Conservation (phyloP, 106 monocot species). For the Dioscorea zingiberensis region DNA sequence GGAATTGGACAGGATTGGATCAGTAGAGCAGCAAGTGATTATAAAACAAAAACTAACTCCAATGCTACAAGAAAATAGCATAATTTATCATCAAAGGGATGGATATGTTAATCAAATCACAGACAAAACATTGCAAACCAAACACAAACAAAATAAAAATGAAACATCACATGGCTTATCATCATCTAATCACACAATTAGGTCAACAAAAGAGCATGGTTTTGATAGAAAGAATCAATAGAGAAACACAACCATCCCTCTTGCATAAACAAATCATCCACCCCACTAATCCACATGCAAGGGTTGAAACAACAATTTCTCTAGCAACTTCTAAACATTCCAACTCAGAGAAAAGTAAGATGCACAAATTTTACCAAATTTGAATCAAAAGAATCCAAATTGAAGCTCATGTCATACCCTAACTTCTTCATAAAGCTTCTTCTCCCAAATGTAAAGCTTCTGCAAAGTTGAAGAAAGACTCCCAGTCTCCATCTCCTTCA, state of each 20-base stretch:
- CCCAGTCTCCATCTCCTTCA: constrained; percentile 4
- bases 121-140: too few relatives aligned
- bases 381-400: not conserved
- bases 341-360: not conserved
- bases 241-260: not conserved
- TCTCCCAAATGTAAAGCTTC: constrained; percentile 72
- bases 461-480: constrained; percentile 48
- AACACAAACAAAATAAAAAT: too few relatives aligned
- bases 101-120: too few relatives aligned
- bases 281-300: not conserved
- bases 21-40: too few relatives aligned
- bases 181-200: too few relatives aligned
- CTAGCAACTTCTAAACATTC: not conserved
- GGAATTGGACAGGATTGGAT: too few relatives aligned
- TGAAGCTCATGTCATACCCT: too few relatives aligned
- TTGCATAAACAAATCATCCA: not conserved
- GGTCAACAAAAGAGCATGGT: too few relatives aligned
- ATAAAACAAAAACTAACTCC: too few relatives aligned
- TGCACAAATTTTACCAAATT: not conserved
- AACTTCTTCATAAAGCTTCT: constrained; percentile 61
- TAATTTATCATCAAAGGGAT: too few relatives aligned
- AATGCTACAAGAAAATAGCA: too few relatives aligned
- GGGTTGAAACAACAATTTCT: not conserved
- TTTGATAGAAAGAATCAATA: not conserved
- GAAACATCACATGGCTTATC: too few relatives aligned